These are phyloP conservation scores for Moesziomyces aphidis DNA, from an alignment of 1,284 basidiomycete genomes.

Conservation along the genomic window DNA sequence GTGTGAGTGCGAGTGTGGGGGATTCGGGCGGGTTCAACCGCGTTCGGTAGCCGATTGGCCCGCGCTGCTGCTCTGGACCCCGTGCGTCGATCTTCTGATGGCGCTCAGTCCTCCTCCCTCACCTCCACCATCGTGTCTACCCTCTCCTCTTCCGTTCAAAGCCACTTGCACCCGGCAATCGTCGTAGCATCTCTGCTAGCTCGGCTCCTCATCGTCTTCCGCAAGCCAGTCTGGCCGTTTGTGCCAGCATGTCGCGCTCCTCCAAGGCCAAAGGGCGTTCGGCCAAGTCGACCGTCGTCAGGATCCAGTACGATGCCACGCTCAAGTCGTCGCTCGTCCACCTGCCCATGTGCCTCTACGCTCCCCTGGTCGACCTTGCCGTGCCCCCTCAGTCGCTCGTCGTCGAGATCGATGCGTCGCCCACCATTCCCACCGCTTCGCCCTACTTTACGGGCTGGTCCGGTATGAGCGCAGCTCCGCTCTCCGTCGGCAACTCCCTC, in stretches of 20 bases:
- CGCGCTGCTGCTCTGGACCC: neutral
- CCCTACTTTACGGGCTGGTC: constrained; percentile 64
- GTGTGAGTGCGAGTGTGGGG: neutral
- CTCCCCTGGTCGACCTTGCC: constrained; percentile 60
- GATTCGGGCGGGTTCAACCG: too few relatives aligned
- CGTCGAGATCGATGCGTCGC: constrained; percentile 55
- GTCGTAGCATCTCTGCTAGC: neutral
- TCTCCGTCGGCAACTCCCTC: constrained; percentile 29
- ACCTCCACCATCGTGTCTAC: too few relatives aligned
- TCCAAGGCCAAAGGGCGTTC: constrained; percentile 37
- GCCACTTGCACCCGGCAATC: too few relatives aligned
- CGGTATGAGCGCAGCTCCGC: constrained; percentile 58
- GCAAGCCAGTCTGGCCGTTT: neutral
- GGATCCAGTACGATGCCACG: constrained; percentile 52
- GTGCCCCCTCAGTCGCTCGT: constrained; percentile 64
- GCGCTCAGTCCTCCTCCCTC: neutral
- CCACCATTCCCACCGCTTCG: constrained; percentile 3
- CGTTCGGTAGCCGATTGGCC: too few relatives aligned
- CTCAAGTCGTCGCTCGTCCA: constrained; percentile 65
- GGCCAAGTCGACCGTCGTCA: constrained; percentile 44
- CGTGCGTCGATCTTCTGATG: neutral
- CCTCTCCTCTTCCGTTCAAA: too few relatives aligned
- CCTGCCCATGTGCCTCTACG: constrained; percentile 62
- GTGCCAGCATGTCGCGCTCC: constrained; percentile 30
- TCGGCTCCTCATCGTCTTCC: neutral